phyloP scores from a whole-genome alignment of 1,284 basidiomycete species.

The Ceraceosorus bombacis region DNA sequence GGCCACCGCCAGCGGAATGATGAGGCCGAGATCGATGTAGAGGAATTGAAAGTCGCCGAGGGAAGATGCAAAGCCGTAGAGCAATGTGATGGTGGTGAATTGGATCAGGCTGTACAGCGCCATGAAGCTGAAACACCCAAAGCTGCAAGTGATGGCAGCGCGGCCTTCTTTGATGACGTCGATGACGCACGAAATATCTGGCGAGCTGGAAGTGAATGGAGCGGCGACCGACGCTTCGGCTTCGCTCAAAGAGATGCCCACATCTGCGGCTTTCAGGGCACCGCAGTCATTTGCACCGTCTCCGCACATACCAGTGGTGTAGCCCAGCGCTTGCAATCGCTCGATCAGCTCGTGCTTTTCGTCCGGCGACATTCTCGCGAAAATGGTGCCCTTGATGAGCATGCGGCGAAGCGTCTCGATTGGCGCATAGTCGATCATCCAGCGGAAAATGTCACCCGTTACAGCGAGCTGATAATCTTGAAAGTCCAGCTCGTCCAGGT shows the following conservation, averaged over 20 bases:
- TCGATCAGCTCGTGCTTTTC: slow-evolving; percentile 99
- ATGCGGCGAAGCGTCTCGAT: slow-evolving; percentile 60
- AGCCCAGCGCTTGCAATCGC: slow-evolving; percentile 81
- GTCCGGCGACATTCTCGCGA: slow-evolving; percentile 97
- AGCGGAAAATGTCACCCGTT: slow-evolving; percentile 95
- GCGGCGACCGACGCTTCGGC: slow-evolving; percentile 99
- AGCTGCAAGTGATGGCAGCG: slow-evolving; percentile 90
- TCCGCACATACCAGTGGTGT: slow-evolving; percentile 95
- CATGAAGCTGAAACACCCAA: slow-evolving; percentile 98
- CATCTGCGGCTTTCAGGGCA: slow-evolving; percentile 94
- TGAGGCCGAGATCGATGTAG: slow-evolving; percentile 95
- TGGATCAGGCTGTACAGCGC: slow-evolving; percentile 54
- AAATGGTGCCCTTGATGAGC: slow-evolving; percentile 96
- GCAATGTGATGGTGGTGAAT: slow-evolving; percentile 67
- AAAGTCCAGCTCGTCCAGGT: slow-evolving; percentile 38
- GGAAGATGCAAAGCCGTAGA: slow-evolving; percentile 94
- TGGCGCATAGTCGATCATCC: slow-evolving; percentile 94
- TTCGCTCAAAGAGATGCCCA: slow-evolving; percentile 91
- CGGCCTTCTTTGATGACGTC: slow-evolving; percentile 86
- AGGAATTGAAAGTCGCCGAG: slow-evolving; percentile 94
- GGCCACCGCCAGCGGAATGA: slow-evolving; percentile 86
- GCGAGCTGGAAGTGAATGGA: slow-evolving; percentile 86
- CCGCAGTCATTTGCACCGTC: slow-evolving; percentile 99
- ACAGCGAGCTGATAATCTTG: slow-evolving; percentile 88
- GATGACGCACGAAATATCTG: slow-evolving; percentile 91